Conservation (phyloP, 805 yeast genomes). For the Monosporozyma solicola region DNA sequence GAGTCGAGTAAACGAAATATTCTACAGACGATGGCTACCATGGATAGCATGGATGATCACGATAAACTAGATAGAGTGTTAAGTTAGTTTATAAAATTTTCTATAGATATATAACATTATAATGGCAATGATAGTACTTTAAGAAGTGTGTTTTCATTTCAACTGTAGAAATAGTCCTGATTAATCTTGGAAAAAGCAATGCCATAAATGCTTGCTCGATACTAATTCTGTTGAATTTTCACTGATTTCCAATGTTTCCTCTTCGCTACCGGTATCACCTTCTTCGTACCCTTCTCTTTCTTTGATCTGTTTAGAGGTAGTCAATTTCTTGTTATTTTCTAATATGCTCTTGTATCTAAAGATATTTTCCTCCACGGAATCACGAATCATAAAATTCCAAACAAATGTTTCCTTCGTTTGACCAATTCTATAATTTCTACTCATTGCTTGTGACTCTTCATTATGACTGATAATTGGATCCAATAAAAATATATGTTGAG, state of each 20-base stretch:
- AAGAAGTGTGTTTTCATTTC: neutral
- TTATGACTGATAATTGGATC: slow-evolving; percentile 89
- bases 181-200: slow-evolving; percentile 20
- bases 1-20: slow-evolving; percentile 80
- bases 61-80: slow-evolving; percentile 47
- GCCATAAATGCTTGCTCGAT: slow-evolving; percentile 24
- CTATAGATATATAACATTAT: slow-evolving; percentile 1
- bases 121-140: neutral
- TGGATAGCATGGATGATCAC: slow-evolving; percentile 77
- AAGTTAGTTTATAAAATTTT: slow-evolving; percentile 17
- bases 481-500: slow-evolving; percentile 83
- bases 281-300: neutral
- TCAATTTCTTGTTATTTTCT: slow-evolving; percentile 14
- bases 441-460: slow-evolving; percentile 83
- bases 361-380: slow-evolving; percentile 85
- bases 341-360: slow-evolving; percentile 32
- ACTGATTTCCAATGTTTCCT: slow-evolving; percentile 20
- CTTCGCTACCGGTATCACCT: slow-evolving; percentile 11
- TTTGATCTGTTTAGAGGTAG: neutral
- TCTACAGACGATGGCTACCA: slow-evolving; percentile 64
- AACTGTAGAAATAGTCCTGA: neutral
- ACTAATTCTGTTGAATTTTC: slow-evolving; percentile 22
- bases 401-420: slow-evolving; percentile 74
- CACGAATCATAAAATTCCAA: slow-evolving; percentile 82
- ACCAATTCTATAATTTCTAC: slow-evolving; percentile 88